Base-by-base conservation (phyloP, 1,139 yeast species). In the Pichia sp. region DNA sequence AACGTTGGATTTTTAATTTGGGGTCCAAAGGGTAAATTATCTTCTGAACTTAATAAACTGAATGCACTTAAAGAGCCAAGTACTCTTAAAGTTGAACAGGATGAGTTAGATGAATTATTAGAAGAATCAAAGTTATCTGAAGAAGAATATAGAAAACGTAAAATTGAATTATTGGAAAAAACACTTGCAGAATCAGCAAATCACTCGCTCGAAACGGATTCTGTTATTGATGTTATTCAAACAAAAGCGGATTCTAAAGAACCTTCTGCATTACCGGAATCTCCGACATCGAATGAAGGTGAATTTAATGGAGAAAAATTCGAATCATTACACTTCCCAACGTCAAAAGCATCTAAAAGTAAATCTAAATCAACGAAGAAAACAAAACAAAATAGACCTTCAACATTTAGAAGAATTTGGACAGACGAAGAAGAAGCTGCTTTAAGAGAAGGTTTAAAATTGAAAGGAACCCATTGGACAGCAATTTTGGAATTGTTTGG, bases 401-500 rank as follows among this genome's bases (percentile, higher is more conserved):
- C 60, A 5, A 52, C 61, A 2, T 69, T 66, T 48, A 69, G 92
- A 51, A 68, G 90, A 47, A 80, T 87, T 6, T 92, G 98, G 98
- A 78, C 95, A 0, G 69, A 79, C 49, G 94, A 82, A 33, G 98
- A 92, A 61, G 97, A 92, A 58, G 80, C 77, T 37, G 95, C 97
- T 0, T 70, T 92, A 32, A 69, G 86, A 40, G 82, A 81, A 48
- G 97, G 96, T 0, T 69, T 92, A 45, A 87, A 84, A 53, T 71
- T 80, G 24, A 80, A 82, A 54, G 98, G 98, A 1, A 95, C 97
- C 0, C 87, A 82, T 54, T 92, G 98, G 98, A 74, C 95, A 1
- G 84, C 85, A 46, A 92, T 92, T 45, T 65, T 89, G 40, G 96
- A 87, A 57, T 68, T 84, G 26, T 86, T 85, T 61, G 98, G 98